These are phyloP conservation scores for Daldinia caldariorum DNA, from an alignment of 495 filamentous ascomycete genomes.

Conservation along the genomic window DNA sequence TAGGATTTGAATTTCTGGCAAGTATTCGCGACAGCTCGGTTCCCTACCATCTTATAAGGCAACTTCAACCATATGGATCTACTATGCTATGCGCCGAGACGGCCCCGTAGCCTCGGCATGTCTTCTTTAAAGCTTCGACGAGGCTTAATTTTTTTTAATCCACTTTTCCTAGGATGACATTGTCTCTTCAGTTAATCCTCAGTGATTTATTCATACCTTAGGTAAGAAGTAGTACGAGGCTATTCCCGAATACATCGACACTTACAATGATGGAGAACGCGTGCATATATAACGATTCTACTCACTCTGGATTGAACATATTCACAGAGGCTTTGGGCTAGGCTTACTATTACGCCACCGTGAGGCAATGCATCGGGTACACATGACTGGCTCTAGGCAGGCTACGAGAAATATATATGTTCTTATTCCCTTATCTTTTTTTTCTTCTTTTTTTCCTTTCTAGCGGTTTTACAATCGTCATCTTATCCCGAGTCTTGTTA, in stretches of 20 bases:
- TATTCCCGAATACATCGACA: no score
- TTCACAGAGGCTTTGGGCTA: not conserved
- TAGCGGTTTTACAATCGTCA: no score
- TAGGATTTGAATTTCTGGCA: slow-evolving; percentile 12
- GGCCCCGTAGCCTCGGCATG: slow-evolving; percentile 33
- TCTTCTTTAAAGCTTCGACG: slow-evolving; percentile 32
- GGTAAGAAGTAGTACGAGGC: no score
- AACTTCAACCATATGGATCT: slow-evolving; percentile 30
- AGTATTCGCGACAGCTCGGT: slow-evolving; percentile 1
- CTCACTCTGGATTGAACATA: slow-evolving; percentile 13
- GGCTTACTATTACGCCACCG: not conserved
- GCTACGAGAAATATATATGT: not conserved
- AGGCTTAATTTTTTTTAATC: slow-evolving; percentile 1
- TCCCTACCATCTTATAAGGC: slow-evolving; percentile 10
- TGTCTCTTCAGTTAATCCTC: not conserved
- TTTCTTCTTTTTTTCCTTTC: no score
- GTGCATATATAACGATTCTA: no score
- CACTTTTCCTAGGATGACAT: slow-evolving; percentile 9
- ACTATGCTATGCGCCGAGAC: slow-evolving; percentile 37
- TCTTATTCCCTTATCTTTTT: not conserved
- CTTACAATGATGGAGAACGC: not conserved
- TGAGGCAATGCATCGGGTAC: slow-evolving; percentile 5
- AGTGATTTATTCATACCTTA: not conserved
- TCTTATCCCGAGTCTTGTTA: no score
- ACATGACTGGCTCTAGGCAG: not conserved